phyloP scores from a whole-genome alignment of 352 stramenopile species.

The Globisporangium nodosum region DNA sequence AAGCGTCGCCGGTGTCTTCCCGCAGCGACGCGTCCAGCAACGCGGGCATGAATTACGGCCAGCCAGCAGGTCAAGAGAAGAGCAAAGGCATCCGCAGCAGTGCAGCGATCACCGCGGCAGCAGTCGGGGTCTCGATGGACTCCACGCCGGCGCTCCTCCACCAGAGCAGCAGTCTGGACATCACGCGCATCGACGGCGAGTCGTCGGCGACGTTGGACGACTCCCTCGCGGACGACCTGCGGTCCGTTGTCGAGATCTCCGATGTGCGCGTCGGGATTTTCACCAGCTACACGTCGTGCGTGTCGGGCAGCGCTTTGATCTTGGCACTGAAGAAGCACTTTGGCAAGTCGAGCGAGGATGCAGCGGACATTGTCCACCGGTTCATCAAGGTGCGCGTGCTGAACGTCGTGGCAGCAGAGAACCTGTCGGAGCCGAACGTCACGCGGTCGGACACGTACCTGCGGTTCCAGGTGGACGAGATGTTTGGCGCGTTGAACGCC shows the following conservation, averaged over 20 bases:
- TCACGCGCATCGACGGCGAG: slow-evolving; percentile 31
- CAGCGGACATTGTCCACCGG: slow-evolving; percentile 32
- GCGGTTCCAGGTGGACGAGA: slow-evolving; percentile 81
- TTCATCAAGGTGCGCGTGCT: slow-evolving; percentile 41
- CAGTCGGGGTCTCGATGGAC: slow-evolving; percentile 44
- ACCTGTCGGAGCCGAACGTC: slow-evolving; percentile 39
- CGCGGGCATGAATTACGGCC: slow-evolving; percentile 22
- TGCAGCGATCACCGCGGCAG: slow-evolving; percentile 39
- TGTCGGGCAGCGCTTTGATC: slow-evolving; percentile 45
- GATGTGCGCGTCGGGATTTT: slow-evolving; percentile 71
- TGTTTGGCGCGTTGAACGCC: slow-evolving; percentile 78
- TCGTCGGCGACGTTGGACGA: slow-evolving; percentile 43
- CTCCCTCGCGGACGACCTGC: slow-evolving; percentile 57
- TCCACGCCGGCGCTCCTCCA: slow-evolving; percentile 23
- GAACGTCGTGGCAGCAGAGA: slow-evolving; percentile 52
- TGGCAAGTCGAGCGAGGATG: slow-evolving; percentile 37
- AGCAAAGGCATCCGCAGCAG: slow-evolving; percentile 42
- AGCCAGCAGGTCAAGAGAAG: slow-evolving; percentile 5
- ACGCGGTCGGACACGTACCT: slow-evolving; percentile 48
- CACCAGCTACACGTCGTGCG: slow-evolving; percentile 57
- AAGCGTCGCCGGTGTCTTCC: slow-evolving; percentile 34
- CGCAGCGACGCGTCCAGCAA: slow-evolving; percentile 40
- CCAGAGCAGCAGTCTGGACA: slow-evolving; percentile 26
- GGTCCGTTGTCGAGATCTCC: slow-evolving; percentile 40
- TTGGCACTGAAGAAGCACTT: slow-evolving; percentile 57